Evolutionary conservation across 306 rosid genomes (phyloP).

Genomic region (Vigna angularis): DNA sequence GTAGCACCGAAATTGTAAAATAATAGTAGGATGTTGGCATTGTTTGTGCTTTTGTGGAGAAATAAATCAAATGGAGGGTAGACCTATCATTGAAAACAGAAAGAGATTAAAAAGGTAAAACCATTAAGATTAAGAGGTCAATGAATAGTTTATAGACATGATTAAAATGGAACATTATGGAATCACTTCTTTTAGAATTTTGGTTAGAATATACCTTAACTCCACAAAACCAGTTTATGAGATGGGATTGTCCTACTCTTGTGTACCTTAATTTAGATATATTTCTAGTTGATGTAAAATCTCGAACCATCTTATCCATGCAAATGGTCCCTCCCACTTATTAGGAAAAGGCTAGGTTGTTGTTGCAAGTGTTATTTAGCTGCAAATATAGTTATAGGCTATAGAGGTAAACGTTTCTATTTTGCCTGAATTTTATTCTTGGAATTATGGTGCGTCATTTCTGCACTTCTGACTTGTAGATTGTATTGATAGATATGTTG

Average conservation of each 20-base stretch:
- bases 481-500: slow-evolving; percentile 79
- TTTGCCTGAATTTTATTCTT: neutral
- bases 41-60: neutral
- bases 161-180: neutral
- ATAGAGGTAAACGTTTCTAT: neutral
- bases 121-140: neutral
- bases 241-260: no score
- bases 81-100: neutral
- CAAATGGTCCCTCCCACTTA: neutral
- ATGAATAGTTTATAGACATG: neutral
- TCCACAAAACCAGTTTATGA: no score
- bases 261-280: no score
- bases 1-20: neutral
- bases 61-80: neutral
- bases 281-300: no score
- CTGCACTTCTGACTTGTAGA: slow-evolving; percentile 49
- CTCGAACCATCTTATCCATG: neutral
- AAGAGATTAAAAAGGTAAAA: neutral
- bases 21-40: neutral
- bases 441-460: slow-evolving; percentile 23
- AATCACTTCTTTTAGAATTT: neutral
- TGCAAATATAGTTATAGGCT: neutral
- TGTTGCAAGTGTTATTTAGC: neutral
- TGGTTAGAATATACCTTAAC: no score
- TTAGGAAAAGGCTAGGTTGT: neutral